These are phyloP conservation scores for Penicillium longicatenatum DNA, from an alignment of 495 filamentous ascomycete genomes.

Conservation along the genomic window DNA sequence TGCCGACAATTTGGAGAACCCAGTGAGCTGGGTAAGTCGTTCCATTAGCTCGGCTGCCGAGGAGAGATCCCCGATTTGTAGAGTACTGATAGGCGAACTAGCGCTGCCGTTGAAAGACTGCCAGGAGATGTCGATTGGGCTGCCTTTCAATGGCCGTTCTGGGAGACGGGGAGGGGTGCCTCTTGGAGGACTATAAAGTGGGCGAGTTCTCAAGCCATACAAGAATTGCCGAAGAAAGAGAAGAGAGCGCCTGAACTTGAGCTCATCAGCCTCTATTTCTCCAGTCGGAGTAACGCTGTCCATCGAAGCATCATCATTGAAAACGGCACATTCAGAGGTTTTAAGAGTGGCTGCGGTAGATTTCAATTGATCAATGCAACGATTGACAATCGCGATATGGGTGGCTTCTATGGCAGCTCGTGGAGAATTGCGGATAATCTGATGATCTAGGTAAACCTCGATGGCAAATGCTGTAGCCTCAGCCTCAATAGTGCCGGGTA, in stretches of 20 bases:
- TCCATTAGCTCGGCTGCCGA: slow-evolving; percentile 67
- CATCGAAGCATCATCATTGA: slow-evolving; percentile 51
- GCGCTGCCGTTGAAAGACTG: slow-evolving; percentile 67
- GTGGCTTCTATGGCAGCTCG: slow-evolving; percentile 60
- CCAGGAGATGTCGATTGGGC: slow-evolving; percentile 67
- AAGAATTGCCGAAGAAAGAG: slow-evolving; percentile 59
- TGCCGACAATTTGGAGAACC: slow-evolving; percentile 66
- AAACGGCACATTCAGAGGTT: slow-evolving; percentile 37
- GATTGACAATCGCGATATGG: slow-evolving; percentile 76
- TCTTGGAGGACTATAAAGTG: slow-evolving; percentile 53
- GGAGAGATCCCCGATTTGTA: slow-evolving; percentile 68
- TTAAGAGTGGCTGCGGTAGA: slow-evolving; percentile 65
- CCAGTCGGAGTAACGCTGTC: slow-evolving; percentile 44
- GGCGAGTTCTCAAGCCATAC: slow-evolving; percentile 52
- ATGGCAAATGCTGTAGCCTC: slow-evolving; percentile 70
- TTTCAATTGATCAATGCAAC: slow-evolving; percentile 75
- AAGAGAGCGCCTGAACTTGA: slow-evolving; percentile 67
- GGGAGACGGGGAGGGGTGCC: slow-evolving; percentile 40
- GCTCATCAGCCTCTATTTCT: slow-evolving; percentile 52
- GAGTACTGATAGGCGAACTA: slow-evolving; percentile 55
- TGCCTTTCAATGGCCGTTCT: slow-evolving; percentile 52
- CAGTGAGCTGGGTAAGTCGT: slow-evolving; percentile 63
- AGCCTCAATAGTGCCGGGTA: slow-evolving; percentile 66
- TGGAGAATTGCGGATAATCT: slow-evolving; percentile 40
- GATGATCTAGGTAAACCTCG: slow-evolving; percentile 68